phyloP scores from a whole-genome alignment of 768 basidiomycete species.

The Mycena sanguinolenta region DNA sequence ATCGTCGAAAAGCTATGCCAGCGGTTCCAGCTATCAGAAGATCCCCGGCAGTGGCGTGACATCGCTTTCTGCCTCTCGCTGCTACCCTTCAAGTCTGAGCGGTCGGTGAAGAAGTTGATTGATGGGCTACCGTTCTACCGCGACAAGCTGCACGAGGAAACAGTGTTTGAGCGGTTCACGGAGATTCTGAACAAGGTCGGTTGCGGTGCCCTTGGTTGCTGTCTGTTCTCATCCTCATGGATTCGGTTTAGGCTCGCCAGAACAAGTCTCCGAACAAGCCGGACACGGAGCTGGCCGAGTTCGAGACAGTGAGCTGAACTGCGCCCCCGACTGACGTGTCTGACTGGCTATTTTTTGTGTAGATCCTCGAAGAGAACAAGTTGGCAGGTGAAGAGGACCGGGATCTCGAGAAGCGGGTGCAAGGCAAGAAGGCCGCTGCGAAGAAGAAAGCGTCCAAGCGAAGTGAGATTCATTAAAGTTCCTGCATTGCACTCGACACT shows the following conservation, averaged over 20 bases:
- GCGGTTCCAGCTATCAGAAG: constrained; percentile 89
- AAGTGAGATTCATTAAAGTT: constrained; percentile 45
- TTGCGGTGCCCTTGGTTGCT: background rate
- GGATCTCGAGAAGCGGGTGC: constrained; percentile 87
- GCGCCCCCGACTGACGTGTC: background rate
- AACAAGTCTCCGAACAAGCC: constrained; percentile 95
- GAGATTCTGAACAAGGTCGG: constrained; percentile 92
- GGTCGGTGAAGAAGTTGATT: constrained; percentile 95
- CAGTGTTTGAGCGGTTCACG: constrained; percentile 83
- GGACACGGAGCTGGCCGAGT: constrained; percentile 94
- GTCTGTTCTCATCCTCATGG: constrained; percentile 1
- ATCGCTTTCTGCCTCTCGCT: constrained; percentile 96
- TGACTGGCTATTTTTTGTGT: constrained; percentile 13
- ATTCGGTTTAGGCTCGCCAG: constrained; percentile 72
- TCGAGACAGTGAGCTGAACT: constrained; percentile 75
- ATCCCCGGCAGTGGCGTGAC: constrained; percentile 96
- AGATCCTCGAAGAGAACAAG: constrained; percentile 89
- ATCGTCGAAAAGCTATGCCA: constrained; percentile 99
- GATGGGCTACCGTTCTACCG: constrained; percentile 94
- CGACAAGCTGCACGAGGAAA: constrained; percentile 93
- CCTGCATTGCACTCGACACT: background rate
- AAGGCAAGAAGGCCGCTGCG: constrained; percentile 85
- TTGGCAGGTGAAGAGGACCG: constrained; percentile 93
- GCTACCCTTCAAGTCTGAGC: constrained; percentile 96
- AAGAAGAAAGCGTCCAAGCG: constrained; percentile 74